phyloP scores from a whole-genome alignment of 208 protist genomes.

The Wallacemonas sp. region DNA sequence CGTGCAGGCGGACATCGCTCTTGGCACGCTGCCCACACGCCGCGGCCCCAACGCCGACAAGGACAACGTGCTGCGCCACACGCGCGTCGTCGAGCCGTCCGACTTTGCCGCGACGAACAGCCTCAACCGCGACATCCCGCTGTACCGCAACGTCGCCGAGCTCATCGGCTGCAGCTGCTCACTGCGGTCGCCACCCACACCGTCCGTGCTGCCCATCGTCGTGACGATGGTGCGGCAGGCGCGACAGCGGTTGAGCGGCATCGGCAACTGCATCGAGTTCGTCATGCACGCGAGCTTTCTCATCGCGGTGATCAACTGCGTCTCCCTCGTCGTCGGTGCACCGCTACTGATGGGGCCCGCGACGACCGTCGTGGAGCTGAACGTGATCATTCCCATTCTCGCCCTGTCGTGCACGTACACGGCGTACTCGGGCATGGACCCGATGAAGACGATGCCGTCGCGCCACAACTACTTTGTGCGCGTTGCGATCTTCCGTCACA shows the following conservation, averaged over 20 bases:
- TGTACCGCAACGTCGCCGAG: constrained; percentile 87
- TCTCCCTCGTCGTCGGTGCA: constrained; percentile 53
- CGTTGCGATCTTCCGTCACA: constrained; percentile 79
- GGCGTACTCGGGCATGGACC: constrained; percentile 77
- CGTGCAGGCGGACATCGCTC: constrained; percentile 88
- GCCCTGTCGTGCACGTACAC: constrained; percentile 82
- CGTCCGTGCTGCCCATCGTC: constrained; percentile 81
- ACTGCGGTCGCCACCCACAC: constrained; percentile 66
- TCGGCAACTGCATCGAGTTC: constrained; percentile 85
- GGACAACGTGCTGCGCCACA: constrained; percentile 53
- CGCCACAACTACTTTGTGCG: constrained; percentile 88
- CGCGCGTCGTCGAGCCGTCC: constrained; percentile 68
- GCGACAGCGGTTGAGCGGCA: constrained; percentile 77
- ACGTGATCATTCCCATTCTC: constrained; percentile 81
- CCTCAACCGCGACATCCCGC: constrained; percentile 69
- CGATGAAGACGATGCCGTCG: constrained; percentile 85
- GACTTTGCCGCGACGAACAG: constrained; percentile 58
- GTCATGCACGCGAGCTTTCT: constrained; percentile 81
- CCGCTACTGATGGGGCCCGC: constrained; percentile 73
- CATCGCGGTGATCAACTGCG: constrained; percentile 62
- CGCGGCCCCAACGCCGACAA: constrained; percentile 70
- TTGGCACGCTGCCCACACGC: constrained; percentile 87
- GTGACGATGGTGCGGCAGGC: constrained; percentile 84
- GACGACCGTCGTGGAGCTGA: constrained; percentile 78
- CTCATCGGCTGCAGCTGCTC: constrained; percentile 83